Evolutionary conservation across 1,284 basidiomycete genomes (phyloP).

Genomic region (Naganishia sp.): DNA sequence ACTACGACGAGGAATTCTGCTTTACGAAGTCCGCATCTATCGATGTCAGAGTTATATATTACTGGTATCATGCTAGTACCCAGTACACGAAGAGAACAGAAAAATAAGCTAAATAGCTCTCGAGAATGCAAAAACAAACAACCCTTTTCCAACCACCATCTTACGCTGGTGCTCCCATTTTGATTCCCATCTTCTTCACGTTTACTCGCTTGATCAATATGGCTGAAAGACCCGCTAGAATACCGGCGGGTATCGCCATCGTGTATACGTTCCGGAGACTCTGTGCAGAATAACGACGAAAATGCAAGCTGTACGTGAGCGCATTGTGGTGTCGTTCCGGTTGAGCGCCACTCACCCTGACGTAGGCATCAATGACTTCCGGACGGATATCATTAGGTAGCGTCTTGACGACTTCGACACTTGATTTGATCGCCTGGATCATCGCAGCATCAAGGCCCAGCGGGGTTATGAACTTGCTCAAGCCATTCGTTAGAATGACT

Average conservation of each 20-base stretch:
- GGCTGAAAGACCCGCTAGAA: constrained; percentile 48
- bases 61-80: too few relatives aligned
- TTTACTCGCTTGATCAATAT: constrained; percentile 54
- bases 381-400: constrained; percentile 43
- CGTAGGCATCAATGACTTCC: constrained; percentile 56
- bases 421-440: constrained; percentile 44
- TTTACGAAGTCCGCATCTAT: too few relatives aligned
- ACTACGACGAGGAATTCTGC: too few relatives aligned
- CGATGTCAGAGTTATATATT: too few relatives aligned
- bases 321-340: too few relatives aligned
- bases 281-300: neutral
- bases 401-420: constrained; percentile 44
- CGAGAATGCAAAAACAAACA: too few relatives aligned
- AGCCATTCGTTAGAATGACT: constrained; percentile 48
- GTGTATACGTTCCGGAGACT: constrained; percentile 54
- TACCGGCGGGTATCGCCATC: constrained; percentile 54
- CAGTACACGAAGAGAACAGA: too few relatives aligned
- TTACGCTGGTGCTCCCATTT: constrained; percentile 35
- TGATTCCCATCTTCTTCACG: constrained; percentile 46
- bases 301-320: neutral
- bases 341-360: constrained; percentile 31
- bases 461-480: constrained; percentile 38
- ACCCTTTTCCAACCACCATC: too few relatives aligned
- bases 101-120: too few relatives aligned
- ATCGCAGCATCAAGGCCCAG: constrained; percentile 32